Evolutionary conservation across 1,284 basidiomycete species (phyloP).

Genomic region (Ceratorhiza oryzae-sativae): DNA sequence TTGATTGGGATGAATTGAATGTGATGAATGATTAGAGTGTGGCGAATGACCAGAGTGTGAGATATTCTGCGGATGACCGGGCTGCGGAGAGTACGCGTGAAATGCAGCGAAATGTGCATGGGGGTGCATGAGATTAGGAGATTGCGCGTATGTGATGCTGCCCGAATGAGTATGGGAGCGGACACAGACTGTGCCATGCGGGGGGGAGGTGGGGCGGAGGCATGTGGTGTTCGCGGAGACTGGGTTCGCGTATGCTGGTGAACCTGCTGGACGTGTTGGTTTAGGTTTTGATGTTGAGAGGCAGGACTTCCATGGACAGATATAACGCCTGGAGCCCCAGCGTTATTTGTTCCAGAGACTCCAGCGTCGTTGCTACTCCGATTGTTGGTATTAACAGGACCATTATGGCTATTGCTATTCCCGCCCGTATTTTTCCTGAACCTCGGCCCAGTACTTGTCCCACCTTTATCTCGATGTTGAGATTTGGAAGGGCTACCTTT

Average conservation of each 20-base stretch:
- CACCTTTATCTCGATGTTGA: conserved; percentile 21
- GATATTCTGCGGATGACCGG: conserved; percentile 10
- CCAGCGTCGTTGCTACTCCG: neutral
- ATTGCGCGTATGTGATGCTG: conserved; percentile 20
- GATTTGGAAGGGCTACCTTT: conserved; percentile 28
- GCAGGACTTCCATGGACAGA: conserved; percentile 22
- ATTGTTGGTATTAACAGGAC: neutral
- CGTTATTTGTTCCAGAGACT: conserved; percentile 2
- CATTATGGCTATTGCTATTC: conserved; percentile 4
- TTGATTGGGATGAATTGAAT: neutral
- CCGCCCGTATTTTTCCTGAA: conserved; percentile 34
- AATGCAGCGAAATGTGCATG: conserved; percentile 3
- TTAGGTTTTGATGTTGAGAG: conserved; percentile 25
- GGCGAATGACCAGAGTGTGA: conserved; percentile 22
- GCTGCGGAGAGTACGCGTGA: conserved; percentile 28
- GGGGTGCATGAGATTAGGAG: conserved; percentile 25
- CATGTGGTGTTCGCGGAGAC: conserved; percentile 21
- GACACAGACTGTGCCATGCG: conserved; percentile 26
- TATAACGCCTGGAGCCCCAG: conserved; percentile 1
- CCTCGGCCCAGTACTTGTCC: conserved; percentile 17
- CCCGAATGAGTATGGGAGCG: neutral
- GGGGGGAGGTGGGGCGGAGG: conserved; percentile 23
- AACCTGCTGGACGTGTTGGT: conserved; percentile 19
- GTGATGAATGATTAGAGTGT: conserved; percentile 17
- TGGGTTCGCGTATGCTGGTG: conserved; percentile 21